Evolutionary conservation across 2,329 filamentous ascomycete genomes (phyloP).

Genomic region (Teratosphaeria zuluensis): DNA sequence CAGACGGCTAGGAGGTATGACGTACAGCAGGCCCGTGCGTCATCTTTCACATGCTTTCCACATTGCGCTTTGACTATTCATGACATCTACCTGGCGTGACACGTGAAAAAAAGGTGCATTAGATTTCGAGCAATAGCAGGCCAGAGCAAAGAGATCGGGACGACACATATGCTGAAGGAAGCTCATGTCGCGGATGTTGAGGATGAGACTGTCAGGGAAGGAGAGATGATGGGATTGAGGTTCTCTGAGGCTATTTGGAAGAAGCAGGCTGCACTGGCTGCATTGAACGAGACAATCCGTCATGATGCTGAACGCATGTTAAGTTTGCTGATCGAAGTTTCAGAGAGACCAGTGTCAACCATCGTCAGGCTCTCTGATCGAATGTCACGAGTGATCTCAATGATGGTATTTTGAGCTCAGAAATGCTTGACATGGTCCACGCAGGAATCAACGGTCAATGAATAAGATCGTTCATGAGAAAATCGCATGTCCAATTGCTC

Average conservation of each 20-base stretch:
- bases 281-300: slow-evolving; percentile 42
- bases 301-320: slow-evolving; percentile 49
- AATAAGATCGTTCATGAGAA: no score
- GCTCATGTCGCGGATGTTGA: slow-evolving; percentile 35
- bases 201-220: slow-evolving; percentile 11
- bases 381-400: no score
- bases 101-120: no score
- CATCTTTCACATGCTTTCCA: not conserved
- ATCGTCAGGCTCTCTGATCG: no score
- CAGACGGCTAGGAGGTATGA: not conserved
- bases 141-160: no score
- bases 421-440: no score
- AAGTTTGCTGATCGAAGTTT: slow-evolving; percentile 41
- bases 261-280: slow-evolving; percentile 35
- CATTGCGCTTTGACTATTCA: no score
- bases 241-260: slow-evolving; percentile 14
- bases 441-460: no score
- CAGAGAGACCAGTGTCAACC: not conserved
- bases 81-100: no score
- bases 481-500: no score
- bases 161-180: slow-evolving; percentile 24
- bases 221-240: slow-evolving; percentile 15
- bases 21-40: not conserved
- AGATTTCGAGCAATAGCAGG: no score
- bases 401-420: no score